These are phyloP conservation scores for Carex arenaria DNA, from an alignment of 202 grass and related monocot species.

Conservation along the genomic window DNA sequence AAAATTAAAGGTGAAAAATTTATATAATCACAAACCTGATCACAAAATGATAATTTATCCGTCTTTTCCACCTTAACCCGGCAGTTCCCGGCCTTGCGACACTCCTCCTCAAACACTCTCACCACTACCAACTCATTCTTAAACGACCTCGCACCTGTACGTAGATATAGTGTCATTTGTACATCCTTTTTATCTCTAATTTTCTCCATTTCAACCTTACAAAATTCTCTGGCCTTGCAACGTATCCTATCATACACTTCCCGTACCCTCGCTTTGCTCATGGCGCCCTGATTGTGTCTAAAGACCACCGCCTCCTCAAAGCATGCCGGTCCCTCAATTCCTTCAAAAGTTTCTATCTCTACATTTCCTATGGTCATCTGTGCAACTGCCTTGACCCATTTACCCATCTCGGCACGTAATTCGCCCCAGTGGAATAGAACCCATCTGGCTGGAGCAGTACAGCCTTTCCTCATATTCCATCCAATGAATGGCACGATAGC, in stretches of 20 bases:
- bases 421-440: conserved; percentile 59
- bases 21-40: conserved; percentile 22
- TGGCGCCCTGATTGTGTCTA: conserved; percentile 25
- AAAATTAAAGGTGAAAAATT: not conserved
- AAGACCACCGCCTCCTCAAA: conserved; percentile 66
- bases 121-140: conserved; percentile 49
- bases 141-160: conserved; percentile 38
- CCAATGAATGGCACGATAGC: conserved; percentile 40
- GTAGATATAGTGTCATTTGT: conserved; percentile 48
- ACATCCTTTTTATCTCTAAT: not conserved
- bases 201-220: not conserved
- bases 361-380: conserved; percentile 32
- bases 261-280: conserved; percentile 23
- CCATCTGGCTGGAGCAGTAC: conserved; percentile 34
- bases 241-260: conserved; percentile 46
- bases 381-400: conserved; percentile 32
- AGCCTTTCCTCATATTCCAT: conserved; percentile 39
- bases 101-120: conserved; percentile 35
- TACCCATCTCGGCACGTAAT: conserved; percentile 30
- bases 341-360: conserved; percentile 36
- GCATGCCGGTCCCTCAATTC: not conserved
- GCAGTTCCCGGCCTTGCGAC: conserved; percentile 31
- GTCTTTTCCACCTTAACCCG: conserved; percentile 17
- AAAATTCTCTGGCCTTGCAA: conserved; percentile 52
- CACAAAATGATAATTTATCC: conserved; percentile 57